These are phyloP conservation scores for Lumnitzera racemosa DNA, from an alignment of 345 rosid species.

Conservation along the genomic window DNA sequence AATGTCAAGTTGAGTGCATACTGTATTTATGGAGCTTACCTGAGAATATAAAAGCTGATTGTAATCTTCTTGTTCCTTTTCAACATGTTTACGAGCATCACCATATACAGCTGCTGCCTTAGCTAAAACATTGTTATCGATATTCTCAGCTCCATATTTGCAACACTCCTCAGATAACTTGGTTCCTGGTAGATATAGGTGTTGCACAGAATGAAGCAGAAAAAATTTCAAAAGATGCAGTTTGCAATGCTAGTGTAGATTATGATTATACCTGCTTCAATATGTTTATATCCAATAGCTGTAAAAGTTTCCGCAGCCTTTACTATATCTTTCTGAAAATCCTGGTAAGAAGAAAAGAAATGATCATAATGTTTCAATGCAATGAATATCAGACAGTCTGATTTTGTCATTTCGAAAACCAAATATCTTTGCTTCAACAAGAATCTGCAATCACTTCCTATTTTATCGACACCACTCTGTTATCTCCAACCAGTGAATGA, in stretches of 20 bases:
- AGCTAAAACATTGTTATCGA: conserved; percentile 66
- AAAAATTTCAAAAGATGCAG: conserved; percentile 1
- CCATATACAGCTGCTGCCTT: conserved; percentile 92
- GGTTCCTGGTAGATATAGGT: conserved; percentile 42
- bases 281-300: conserved; percentile 66
- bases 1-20: neutral
- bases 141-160: conserved; percentile 79
- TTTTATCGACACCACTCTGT: too few relatives aligned
- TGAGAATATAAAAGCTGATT: conserved; percentile 63
- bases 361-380: conserved; percentile 2
- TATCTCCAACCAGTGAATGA: too few relatives aligned
- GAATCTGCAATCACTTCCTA: too few relatives aligned
- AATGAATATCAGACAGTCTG: neutral
- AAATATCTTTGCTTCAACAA: too few relatives aligned
- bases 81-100: conserved; percentile 82
- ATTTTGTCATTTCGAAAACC: too few relatives aligned
- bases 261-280: conserved; percentile 64
- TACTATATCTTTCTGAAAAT: conserved; percentile 74
- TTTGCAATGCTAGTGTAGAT: conserved; percentile 5
- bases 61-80: conserved; percentile 85
- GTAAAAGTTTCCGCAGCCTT: conserved; percentile 77
- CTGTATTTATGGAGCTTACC: conserved; percentile 26
- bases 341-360: conserved; percentile 37
- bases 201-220: conserved; percentile 4
- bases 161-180: conserved; percentile 84